Conservation (phyloP, 1,284 basidiomycete species). For the Taiwanofungus camphoratus region DNA sequence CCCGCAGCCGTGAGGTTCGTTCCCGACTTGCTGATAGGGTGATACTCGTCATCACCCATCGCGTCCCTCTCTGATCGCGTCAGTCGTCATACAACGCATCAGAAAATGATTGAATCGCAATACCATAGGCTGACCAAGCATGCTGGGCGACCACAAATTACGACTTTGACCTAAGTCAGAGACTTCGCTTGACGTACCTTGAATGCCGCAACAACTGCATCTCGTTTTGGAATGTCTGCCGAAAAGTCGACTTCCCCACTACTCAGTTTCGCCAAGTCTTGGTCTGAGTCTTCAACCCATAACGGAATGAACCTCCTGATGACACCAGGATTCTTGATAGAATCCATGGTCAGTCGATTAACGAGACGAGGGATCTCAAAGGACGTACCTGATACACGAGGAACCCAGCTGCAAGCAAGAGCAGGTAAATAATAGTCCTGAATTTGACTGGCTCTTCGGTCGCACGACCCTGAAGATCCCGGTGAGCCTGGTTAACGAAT, state of each 20-base stretch:
- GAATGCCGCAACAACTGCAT: constrained; percentile 74
- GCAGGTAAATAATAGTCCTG: constrained; percentile 2
- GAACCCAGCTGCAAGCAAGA: constrained; percentile 5
- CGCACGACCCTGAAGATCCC: background rate
- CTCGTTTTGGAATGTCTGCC: constrained; percentile 58
- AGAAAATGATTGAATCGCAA: constrained; percentile 12
- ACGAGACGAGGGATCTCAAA: background rate
- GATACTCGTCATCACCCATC: constrained; percentile 86
- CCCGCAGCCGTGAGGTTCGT: constrained; percentile 70
- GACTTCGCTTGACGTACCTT: constrained; percentile 42
- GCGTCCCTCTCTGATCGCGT: constrained; percentile 69
- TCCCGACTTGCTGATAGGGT: constrained; percentile 73
- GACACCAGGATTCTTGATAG: constrained; percentile 10
- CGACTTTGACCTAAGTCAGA: constrained; percentile 1
- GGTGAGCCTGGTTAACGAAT: too few relatives aligned
- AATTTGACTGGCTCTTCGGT: constrained; percentile 1
- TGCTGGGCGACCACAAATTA: constrained; percentile 57
- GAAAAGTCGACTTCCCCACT: constrained; percentile 25
- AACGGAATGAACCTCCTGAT: constrained; percentile 12
- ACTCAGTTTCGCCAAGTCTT: constrained; percentile 16
- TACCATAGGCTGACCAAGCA: constrained; percentile 79
- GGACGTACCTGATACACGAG: constrained; percentile 8
- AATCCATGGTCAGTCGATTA: constrained; percentile 2
- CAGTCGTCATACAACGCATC: constrained; percentile 14
- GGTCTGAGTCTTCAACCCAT: constrained; percentile 12